Evolutionary conservation across 495 filamentous ascomycete species (phyloP).

Genomic region (Penicillium malachiteum): DNA sequence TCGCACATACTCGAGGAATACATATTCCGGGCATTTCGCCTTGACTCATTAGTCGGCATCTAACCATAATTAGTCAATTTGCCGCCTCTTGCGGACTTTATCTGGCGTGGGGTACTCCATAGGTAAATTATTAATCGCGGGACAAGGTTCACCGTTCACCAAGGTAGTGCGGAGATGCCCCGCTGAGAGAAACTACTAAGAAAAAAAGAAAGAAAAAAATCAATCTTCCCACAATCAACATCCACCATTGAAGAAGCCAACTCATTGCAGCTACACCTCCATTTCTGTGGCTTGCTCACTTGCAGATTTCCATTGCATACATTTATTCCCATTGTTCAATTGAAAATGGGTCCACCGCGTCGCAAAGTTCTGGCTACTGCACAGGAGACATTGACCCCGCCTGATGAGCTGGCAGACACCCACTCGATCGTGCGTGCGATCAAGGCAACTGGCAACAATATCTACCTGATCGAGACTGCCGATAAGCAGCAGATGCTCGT

Average conservation of each 20-base stretch:
- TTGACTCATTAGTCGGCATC: not conserved
- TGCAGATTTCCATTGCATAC: not conserved
- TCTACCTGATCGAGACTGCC: constrained; percentile 71
- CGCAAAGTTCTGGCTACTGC: constrained; percentile 71
- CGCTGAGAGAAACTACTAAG: not conserved
- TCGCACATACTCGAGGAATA: not conserved
- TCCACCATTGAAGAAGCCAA: not conserved
- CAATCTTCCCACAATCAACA: not conserved
- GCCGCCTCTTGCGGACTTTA: not conserved
- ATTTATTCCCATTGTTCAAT: not conserved
- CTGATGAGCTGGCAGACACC: constrained; percentile 57
- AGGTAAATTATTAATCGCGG: not conserved
- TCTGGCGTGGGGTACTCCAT: not conserved
- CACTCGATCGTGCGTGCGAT: constrained; percentile 73
- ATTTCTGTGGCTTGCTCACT: not conserved
- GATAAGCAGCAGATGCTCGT: constrained; percentile 57
- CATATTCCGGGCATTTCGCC: not conserved
- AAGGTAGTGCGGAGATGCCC: not conserved
- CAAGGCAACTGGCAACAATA: constrained; percentile 82
- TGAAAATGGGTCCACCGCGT: constrained; percentile 69
- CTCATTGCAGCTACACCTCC: not conserved
- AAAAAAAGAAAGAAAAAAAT: not conserved
- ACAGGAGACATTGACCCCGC: constrained; percentile 72
- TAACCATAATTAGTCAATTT: constrained; percentile 2
- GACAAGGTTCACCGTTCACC: too few species aligned